Base-by-base conservation (phyloP, 2,329 filamentous ascomycete species). In the Moelleriella libera region DNA sequence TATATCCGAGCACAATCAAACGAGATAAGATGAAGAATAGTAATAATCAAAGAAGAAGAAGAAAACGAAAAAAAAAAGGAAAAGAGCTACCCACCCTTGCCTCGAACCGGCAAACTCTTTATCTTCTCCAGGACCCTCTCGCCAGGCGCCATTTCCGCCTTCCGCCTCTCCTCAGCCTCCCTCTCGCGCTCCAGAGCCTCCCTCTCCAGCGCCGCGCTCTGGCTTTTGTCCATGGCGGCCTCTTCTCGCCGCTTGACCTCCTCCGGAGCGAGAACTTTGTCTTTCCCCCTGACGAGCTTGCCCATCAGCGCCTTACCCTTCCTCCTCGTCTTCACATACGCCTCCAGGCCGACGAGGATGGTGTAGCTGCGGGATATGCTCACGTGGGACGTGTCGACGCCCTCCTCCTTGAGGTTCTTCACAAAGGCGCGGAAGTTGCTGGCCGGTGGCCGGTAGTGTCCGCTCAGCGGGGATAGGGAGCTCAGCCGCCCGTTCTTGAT, bases 401-500 rank as follows among this genome's bases (percentile, higher is more conserved):
- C 84, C 32, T 76, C 76, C 1, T 82, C 79, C 54, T 81, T 78
- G 5, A 96, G 70, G 7, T 73, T 81, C 51, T 80, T 77, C 2
- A 94, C 76, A 57, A 95, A 94, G 1, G 83, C 81, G 31, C 84
- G 79, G 59, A 95, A 94, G 59, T 90, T 94, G 51, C 78, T 76
- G 4, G 85, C 78, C 0, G 88, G 86, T 0, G 88, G 88, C 1
- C 88, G 78, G 61, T 95, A 95, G 64, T 95, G 88, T 0, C 88
- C 88, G 55, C 77, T 82, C 1, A 79, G 65, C 2, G 76, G 88
- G 4, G 82, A 85, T 7, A 94, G 69, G 45, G 80, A 82, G 2
- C 76, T 72, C n/a, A 95, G 63, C 31, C 84, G 78, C 1, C 89
- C 89, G 54, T 88, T 72, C 59, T 87, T 87, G 58, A 95, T 82